These are phyloP conservation scores for Saturnispora quitensis DNA, from an alignment of 805 yeast genomes.

Conservation along the genomic window DNA sequence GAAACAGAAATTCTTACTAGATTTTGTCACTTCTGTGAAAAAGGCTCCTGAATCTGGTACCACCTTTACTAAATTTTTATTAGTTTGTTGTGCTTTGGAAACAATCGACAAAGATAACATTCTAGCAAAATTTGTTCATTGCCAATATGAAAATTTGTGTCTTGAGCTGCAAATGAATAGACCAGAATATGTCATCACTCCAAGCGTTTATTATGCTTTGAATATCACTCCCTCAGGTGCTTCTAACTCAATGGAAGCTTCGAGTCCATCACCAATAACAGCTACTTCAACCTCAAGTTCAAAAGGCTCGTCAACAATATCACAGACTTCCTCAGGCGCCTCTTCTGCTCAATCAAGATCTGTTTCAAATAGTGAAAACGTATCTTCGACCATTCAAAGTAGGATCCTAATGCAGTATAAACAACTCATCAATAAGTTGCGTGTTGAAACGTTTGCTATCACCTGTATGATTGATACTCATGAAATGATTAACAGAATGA, in stretches of 20 bases:
- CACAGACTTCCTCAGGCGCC: neutral
- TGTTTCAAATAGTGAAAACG: neutral
- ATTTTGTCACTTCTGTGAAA: slow-evolving; percentile 17
- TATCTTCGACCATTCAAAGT: neutral
- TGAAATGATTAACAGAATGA: slow-evolving; percentile 11
- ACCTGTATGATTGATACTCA: slow-evolving; percentile 17
- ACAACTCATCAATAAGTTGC: slow-evolving; percentile 15
- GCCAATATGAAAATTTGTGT: slow-evolving; percentile 18
- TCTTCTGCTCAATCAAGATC: neutral
- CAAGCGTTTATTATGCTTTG: neutral
- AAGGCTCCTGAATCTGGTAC: slow-evolving; percentile 23
- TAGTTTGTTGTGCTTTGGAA: slow-evolving; percentile 27
- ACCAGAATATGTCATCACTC: slow-evolving; percentile 12
- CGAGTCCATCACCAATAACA: neutral
- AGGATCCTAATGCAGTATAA: neutral
- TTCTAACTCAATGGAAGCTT: neutral
- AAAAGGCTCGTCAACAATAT: neutral
- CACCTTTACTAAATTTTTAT: slow-evolving; percentile 25
- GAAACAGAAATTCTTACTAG: slow-evolving; percentile 23
- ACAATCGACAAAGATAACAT: slow-evolving; percentile 20
- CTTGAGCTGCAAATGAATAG: slow-evolving; percentile 25
- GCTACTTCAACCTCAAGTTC: neutral
- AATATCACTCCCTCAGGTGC: slow-evolving; percentile 13
- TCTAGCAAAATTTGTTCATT: slow-evolving; percentile 23
- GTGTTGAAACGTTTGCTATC: slow-evolving; percentile 22